Evolutionary conservation across 2,329 filamentous ascomycete species (phyloP).

Genomic region (Colletotrichum acutatum): DNA sequence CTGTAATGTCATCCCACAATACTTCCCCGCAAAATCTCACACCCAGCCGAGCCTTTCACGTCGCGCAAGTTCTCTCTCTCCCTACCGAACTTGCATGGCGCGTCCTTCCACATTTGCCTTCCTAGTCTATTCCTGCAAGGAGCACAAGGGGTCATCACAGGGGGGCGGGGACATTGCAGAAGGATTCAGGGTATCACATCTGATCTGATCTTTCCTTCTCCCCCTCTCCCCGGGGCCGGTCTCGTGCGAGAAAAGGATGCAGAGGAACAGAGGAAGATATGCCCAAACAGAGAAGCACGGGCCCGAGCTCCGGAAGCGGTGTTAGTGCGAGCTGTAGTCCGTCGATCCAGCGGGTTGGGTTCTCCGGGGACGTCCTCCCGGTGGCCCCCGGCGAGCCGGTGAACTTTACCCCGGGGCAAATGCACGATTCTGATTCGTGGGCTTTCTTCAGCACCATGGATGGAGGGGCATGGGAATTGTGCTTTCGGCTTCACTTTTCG

Average conservation of each 20-base stretch:
- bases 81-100: neutral
- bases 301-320: constrained; percentile 4
- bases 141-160: neutral
- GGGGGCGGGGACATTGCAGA: neutral
- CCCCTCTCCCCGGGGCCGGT: neutral
- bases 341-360: constrained; percentile 16
- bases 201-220: neutral
- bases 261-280: neutral
- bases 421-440: constrained; percentile 11
- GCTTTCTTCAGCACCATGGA: neutral
- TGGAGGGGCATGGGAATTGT: neutral
- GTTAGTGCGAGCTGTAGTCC: neutral
- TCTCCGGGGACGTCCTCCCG: constrained; percentile 1
- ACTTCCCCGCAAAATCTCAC: neutral
- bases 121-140: neutral
- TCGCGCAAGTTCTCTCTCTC: neutral
- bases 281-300: constrained; percentile 14
- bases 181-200: neutral
- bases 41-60: neutral
- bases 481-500: neutral
- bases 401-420: neutral
- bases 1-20: neutral
- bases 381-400: constrained; percentile 16
- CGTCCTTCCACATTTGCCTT: neutral
- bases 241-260: neutral